phyloP scores from a whole-genome alignment of 176 grass and related monocot genomes.

The Chloris gayana region DNA sequence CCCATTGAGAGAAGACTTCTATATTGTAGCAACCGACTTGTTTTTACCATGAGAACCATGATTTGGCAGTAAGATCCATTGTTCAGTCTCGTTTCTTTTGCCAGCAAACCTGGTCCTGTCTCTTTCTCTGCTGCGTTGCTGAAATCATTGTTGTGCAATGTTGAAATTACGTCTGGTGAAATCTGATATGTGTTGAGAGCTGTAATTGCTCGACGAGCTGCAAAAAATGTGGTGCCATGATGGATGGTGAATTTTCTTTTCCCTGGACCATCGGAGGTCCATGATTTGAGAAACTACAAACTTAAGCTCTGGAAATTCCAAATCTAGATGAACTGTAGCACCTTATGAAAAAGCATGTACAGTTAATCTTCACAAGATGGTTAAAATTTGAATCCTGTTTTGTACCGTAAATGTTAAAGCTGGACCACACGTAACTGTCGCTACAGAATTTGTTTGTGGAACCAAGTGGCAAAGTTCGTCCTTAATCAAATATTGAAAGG shows the following conservation, averaged over 20 bases:
- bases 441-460: no score
- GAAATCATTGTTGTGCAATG: not conserved
- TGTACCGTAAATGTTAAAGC: not conserved
- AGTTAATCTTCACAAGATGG: not conserved
- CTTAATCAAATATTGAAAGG: no score
- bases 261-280: not conserved
- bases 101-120: no score
- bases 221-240: not conserved
- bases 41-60: not conserved
- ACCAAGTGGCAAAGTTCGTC: no score
- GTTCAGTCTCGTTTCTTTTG: no score
- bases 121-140: no score
- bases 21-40: slow-evolving; percentile 29
- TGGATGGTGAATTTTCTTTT: not conserved
- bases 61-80: not conserved
- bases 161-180: not conserved
- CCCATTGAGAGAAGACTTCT: slow-evolving; percentile 5
- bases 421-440: not conserved
- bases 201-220: not conserved
- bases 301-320: not conserved
- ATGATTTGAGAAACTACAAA: not conserved
- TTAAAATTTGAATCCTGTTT: not conserved
- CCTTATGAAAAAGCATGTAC: not conserved
- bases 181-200: not conserved
- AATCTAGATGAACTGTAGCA: not conserved